Base-by-base conservation (phyloP, 1,284 basidiomycete species). In the Cutaneotrichosporon spelunceum region DNA sequence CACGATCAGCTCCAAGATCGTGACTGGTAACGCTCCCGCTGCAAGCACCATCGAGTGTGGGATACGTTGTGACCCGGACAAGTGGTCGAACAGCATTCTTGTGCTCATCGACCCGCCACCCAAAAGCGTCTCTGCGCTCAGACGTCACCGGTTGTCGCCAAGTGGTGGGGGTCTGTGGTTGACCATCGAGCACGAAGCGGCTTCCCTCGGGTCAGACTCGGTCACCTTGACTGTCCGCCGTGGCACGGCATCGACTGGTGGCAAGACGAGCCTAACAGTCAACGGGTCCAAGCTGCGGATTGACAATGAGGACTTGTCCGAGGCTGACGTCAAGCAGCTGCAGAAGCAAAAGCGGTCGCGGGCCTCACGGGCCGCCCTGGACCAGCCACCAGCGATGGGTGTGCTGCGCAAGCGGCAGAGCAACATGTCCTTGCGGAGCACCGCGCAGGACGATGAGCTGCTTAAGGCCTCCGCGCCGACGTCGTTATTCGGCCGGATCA, bases 101-200 rank as follows among this genome's bases (percentile, higher is more conserved):
- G 87, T 99, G 52, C 88, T 96, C 19, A 86, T 98, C 53, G 93
- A 98, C 76, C 96, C 96, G 0, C 93, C 95, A 3, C 95, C 94
- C 21, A 87, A 88, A 67, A 83, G 85, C 5, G 87, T 95, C 42
- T 86, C 88, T 1, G 93, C 90, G 63, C 83, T 99, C 21, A 86
- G 89, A 11, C 84, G 96, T 34, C 95, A 99, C 77, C 85, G 88
- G 21, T 82, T 99, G 11, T 93, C 92, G 1, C 83, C 85, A 11
- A 88, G 88, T 45, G 95, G 94, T 3, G 94, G 96, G 9, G 95
- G 95, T 0, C 80, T 97, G n/a, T 99, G 96, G 96, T 80, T 99
- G 24, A 95, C 92, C 0, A 83, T 99, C 68, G 90, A 88, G 27
- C 95, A 99, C 70, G 90, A 93, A 64, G 85, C 87, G 3, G 81